These are phyloP conservation scores for Rhodotorula kratochvilovae DNA, from an alignment of 768 basidiomycete genomes.

Conservation along the genomic window DNA sequence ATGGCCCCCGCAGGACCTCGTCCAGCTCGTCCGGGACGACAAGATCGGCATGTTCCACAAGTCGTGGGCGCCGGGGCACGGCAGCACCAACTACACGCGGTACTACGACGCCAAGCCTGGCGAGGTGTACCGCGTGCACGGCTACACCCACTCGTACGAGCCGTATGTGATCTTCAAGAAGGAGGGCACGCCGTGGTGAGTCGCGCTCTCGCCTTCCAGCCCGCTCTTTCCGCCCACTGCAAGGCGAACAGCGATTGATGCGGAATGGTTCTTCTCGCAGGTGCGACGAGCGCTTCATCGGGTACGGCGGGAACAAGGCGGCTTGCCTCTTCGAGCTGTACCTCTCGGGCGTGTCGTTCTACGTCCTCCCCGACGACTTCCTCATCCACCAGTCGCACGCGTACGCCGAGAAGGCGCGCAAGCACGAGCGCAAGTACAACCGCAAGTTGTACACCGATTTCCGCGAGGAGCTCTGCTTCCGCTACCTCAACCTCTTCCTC, in stretches of 20 bases:
- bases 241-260: neutral
- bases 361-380: slow-evolving; percentile 80
- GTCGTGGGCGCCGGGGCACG: slow-evolving; percentile 72
- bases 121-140: slow-evolving; percentile 63
- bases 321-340: slow-evolving; percentile 90
- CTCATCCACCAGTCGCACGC: slow-evolving; percentile 79
- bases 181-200: slow-evolving; percentile 67
- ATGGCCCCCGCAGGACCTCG: slow-evolving; percentile 48
- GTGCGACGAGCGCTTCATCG: slow-evolving; percentile 87
- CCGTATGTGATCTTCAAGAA: slow-evolving; percentile 81
- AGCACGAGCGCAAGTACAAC: slow-evolving; percentile 71
- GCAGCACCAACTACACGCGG: slow-evolving; percentile 68
- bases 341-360: slow-evolving; percentile 74
- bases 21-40: slow-evolving; percentile 57
- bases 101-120: slow-evolving; percentile 63
- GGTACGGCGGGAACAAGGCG: slow-evolving; percentile 88
- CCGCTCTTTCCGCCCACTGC: too few species aligned
- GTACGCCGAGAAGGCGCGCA: slow-evolving; percentile 70
- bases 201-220: slow-evolving; percentile 6
- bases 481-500: slow-evolving; percentile 63
- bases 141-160: slow-evolving; percentile 79
- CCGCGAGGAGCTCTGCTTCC: slow-evolving; percentile 68
- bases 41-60: slow-evolving; percentile 72
- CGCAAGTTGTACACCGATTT: slow-evolving; percentile 72
- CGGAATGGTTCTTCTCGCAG: slow-evolving; percentile 47